Percentiles rank a stretch among this genome's conserved stretches.
Conservation (phyloP, 805 yeast species). For the Clavispora santaluciae region DNA sequence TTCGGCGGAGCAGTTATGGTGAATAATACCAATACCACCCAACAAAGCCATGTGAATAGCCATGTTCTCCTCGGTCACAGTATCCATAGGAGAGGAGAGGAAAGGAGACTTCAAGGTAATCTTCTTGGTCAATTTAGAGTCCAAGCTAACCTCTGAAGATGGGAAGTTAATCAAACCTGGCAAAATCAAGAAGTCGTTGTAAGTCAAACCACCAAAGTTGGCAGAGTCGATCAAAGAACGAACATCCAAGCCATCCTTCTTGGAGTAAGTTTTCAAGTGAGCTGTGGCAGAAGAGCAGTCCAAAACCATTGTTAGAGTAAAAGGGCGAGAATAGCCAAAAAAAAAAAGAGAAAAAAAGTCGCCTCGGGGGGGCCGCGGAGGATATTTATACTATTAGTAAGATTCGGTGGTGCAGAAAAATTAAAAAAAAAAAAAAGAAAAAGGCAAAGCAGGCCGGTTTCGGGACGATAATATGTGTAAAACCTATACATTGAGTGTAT, state of each 20-base stretch:
- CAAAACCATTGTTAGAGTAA: constrained; percentile 26
- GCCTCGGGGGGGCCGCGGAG: constrained; percentile 2
- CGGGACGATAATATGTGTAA: not conserved
- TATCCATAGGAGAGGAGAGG: constrained; percentile 98
- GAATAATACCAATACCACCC: constrained; percentile 98
- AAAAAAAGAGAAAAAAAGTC: constrained; percentile 23
- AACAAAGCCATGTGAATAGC: constrained; percentile 97
- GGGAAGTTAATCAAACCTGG: constrained; percentile 95
- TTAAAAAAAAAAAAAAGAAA: not conserved
- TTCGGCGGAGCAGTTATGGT: constrained; percentile 93
- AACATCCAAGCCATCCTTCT: constrained; percentile 82
- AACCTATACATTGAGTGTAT: not conserved
- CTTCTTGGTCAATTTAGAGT: constrained; percentile 84
- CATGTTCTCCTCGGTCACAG: constrained; percentile 96
- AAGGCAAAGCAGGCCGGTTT: not conserved
- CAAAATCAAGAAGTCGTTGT: constrained; percentile 90
- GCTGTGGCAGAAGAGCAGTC: constrained; percentile 59
- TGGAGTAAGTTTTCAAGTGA: constrained; percentile 57
- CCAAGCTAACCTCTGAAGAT: constrained; percentile 69
- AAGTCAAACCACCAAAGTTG: constrained; percentile 91
- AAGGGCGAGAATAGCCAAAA: constrained; percentile 41
- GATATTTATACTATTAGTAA: constrained; percentile 3
- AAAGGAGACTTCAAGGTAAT: constrained; percentile 91
- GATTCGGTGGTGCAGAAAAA: constrained; percentile 1
- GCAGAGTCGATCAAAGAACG: constrained; percentile 84